A percentile compares a stretch with the other conserved stretches of the same genome.
Conservation (phyloP, 2,329 filamentous ascomycete species). For the Biscogniauxia mediterranea region DNA sequence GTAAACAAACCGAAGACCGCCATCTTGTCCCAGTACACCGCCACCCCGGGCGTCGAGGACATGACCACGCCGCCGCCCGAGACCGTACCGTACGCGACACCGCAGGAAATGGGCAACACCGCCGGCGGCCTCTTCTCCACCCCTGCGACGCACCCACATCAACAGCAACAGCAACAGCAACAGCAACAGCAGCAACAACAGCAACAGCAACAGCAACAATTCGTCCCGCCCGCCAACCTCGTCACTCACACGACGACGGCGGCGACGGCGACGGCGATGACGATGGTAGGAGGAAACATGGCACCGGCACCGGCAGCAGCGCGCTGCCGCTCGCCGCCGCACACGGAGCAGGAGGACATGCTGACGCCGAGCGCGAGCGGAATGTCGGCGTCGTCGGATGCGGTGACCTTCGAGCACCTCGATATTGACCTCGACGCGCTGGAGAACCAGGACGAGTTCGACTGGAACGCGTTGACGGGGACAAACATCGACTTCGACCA, state of each 20-base stretch:
- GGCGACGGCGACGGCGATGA: not conserved
- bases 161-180: not conserved
- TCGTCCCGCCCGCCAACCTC: conserved; percentile 16
- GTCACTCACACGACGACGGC: conserved; percentile 5
- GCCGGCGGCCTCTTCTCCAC: not conserved
- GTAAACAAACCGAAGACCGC: conserved; percentile 19
- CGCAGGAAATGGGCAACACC: conserved; percentile 33
- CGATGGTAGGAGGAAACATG: not conserved
- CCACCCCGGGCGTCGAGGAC: conserved; percentile 20
- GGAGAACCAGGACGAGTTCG: conserved; percentile 46
- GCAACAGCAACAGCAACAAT: conserved; percentile 6
- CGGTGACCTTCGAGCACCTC: conserved; percentile 38
- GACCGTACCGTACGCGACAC: conserved; percentile 42
- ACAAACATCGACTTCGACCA: conserved; percentile 58
- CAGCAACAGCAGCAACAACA: conserved; percentile 7
- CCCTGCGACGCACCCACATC: not conserved
- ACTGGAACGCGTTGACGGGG: conserved; percentile 52
- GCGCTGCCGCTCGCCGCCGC: conserved; percentile 8
- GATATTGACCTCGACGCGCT: conserved; percentile 45
- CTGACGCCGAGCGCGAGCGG: conserved; percentile 25
- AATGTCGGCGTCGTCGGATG: conserved; percentile 17
- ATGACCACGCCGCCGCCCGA: conserved; percentile 54
- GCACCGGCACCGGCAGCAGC: not conserved
- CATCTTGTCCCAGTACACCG: conserved; percentile 20
- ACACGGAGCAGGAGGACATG: conserved; percentile 14